Base-by-base conservation (phyloP, 176 grass and related monocot genomes). In the Typha latifolia region DNA sequence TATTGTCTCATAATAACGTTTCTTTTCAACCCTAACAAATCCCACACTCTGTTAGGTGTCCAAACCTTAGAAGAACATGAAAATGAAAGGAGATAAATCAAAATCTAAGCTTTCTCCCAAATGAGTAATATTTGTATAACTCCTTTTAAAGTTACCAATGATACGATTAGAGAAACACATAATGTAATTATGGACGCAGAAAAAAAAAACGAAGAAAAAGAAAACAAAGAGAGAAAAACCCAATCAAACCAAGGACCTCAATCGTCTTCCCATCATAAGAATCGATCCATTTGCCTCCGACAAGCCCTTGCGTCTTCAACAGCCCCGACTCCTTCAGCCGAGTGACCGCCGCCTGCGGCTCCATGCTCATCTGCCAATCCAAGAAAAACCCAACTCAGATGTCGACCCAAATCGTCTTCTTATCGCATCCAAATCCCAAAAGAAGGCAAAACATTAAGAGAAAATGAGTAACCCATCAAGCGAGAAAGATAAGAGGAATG, bases 281-380 rank as follows among this genome's bases (percentile, higher is more conserved):
- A 79, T 96, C 87, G 15, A 88, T 77, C 92, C 92, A 96, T 66
- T 84, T 61, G 21, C 87, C 87, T 12, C 82, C 92, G 67, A 96
- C 77, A n/a, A 96, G 87, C 5, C 87, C 87, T 22, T 76, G 77
- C 55, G 84, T 88, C 85, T 66, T 88, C 71, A 96, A 74, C 14
- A 96, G 69, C 56, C 92, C 92, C 74, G 87, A 79, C 66, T 82
- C 71, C 61, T 73, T 79, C 70, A 91, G 66, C 77, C 76, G 75
- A 65, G 79, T 72, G 62, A 96, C 48, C 50, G 85, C 85, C 47
- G 87, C 74, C 49, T 75, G 78, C 64, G 84, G 67, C 32, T 77
- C 69, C 77, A 57, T 23, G 77, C 84, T 77, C 77, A 91, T 83
- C 91, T 96, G 71, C 53, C 8, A 64, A 66, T 18, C 49, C 20